These are phyloP conservation scores for Neoboletus magnificus DNA, from an alignment of 768 basidiomycete genomes.

Conservation along the genomic window DNA sequence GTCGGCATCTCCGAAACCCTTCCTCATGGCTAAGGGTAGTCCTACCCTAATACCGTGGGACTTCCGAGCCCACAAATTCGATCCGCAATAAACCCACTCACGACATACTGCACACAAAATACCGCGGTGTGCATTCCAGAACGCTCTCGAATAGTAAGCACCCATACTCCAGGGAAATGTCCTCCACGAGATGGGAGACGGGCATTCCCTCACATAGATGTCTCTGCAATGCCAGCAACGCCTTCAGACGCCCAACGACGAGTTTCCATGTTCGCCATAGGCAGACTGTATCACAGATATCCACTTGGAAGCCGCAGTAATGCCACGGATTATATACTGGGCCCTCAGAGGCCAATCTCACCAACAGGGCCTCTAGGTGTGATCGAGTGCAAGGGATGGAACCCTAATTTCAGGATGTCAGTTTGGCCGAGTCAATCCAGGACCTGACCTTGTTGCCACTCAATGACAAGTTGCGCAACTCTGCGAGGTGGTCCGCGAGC, in stretches of 20 bases:
- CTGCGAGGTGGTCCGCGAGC: not conserved
- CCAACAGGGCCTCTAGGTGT: no score
- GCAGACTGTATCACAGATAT: not conserved
- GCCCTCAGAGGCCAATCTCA: no score
- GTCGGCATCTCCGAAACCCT: not conserved
- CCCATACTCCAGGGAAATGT: no score
- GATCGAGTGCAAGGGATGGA: not conserved
- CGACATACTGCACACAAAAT: not conserved
- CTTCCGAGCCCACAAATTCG: not conserved
- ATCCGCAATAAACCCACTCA: not conserved
- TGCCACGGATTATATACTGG: not conserved
- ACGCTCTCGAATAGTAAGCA: not conserved
- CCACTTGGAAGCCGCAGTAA: not conserved
- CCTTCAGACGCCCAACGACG: no score
- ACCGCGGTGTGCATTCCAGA: not conserved
- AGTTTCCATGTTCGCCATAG: no score
- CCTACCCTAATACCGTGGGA: not conserved
- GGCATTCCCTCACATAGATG: not conserved
- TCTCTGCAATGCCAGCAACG: not conserved
- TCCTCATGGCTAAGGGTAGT: not conserved
- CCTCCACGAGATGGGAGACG: not conserved
- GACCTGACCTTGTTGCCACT: no score
- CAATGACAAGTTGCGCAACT: no score
- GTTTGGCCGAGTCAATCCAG: not conserved
- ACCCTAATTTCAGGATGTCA: not conserved